Base-by-base conservation (phyloP, 345 rosid genomes). In the Camelina laxa region DNA sequence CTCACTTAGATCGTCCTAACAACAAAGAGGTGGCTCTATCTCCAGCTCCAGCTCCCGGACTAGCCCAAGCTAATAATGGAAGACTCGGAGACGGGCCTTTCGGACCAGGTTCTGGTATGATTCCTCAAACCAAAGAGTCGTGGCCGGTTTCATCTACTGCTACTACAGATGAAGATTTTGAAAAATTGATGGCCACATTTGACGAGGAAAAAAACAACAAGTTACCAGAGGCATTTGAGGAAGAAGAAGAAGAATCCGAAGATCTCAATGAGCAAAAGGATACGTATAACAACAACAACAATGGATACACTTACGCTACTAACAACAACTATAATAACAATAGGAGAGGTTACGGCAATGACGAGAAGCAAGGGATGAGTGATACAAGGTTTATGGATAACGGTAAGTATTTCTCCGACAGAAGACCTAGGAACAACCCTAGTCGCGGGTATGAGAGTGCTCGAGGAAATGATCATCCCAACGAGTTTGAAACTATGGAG, bases 401-500 rank as follows among this genome's bases (percentile, higher is more conserved):
- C 15, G 89, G 91, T 14, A 88, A 73, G 82, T 80, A 78, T 61
- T 80, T 33, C 50, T 56, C 80, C 63, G 60, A 75, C 58, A 70
- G 51, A 8, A 48, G 58, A 30, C 81, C 78, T 16, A 79, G 59
- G 24, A 41, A 72, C 36, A 50, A 19, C 5, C 77, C 69, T 22
- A 66, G 15, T 9, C 77, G 65, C 10, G 38, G 72, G 27, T 57
- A 71, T 16, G 80, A 48, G 60, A 39, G 9, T 70, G 53, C 44
- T 47, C 60, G 60, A 45, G 75, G 56, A 38, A 49, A 64, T 16
- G 70, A 70, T 75, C 73, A 73, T 54, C 49, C 76, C 6, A 74
- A 83, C 48, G 89, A 80, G 79, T 84, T 84, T 79, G 82, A 83
- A 67, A 81, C 86, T 48, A 84, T 85, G 91, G 91, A 82, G 45